Conservation (phyloP, 495 filamentous ascomycete species). For the Trichoderma orchidacearum region DNA sequence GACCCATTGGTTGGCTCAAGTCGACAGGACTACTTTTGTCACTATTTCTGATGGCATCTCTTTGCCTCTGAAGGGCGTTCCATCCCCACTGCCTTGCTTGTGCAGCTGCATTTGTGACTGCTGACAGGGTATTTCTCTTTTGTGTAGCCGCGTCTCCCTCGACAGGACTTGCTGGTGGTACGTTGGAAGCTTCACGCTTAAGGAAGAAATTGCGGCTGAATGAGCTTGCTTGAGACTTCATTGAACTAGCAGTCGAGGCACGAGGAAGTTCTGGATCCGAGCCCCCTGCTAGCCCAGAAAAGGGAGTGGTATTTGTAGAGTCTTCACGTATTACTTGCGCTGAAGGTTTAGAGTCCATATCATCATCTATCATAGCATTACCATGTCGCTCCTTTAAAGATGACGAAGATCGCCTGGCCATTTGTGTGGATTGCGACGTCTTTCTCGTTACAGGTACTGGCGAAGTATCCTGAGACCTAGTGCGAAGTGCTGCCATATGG, state of each 20-base stretch:
- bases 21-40: constrained; percentile 20
- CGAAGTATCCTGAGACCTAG: constrained; percentile 42
- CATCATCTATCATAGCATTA: constrained; percentile 3
- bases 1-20: constrained; percentile 55
- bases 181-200: constrained; percentile 19
- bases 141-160: constrained; percentile 10
- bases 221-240: constrained; percentile 22
- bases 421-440: constrained; percentile 2
- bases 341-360: background rate
- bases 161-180: constrained; percentile 9
- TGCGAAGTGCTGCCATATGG: constrained; percentile 53
- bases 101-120: constrained; percentile 59
- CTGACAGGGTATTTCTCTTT: constrained; percentile 35
- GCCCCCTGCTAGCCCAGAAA: constrained; percentile 12
- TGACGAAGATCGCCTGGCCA: constrained; percentile 35
- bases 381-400: constrained; percentile 9
- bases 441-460: constrained; percentile 27
- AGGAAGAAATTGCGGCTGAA: constrained; percentile 22
- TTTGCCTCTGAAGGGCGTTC: constrained; percentile 51
- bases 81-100: constrained; percentile 77
- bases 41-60: constrained; percentile 20
- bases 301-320: constrained; percentile 30
- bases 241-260: constrained; percentile 18
- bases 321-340: too few species aligned
- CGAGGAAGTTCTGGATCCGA: constrained; percentile 15